These are phyloP conservation scores for Pichia insulana DNA, from an alignment of 805 yeast genomes.

Conservation along the genomic window DNA sequence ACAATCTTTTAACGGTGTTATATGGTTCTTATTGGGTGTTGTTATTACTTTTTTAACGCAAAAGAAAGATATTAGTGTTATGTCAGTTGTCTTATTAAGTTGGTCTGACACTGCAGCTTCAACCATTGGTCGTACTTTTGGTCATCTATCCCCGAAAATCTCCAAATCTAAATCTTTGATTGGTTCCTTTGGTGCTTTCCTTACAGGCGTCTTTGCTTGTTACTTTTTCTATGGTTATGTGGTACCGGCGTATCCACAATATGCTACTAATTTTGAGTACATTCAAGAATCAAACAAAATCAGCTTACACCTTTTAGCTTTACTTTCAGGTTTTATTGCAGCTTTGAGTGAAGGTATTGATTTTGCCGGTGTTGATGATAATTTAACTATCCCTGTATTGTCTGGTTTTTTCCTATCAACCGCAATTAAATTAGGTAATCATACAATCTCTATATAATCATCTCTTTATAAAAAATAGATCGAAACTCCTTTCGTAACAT, in stretches of 20 bases:
- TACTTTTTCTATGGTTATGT: slow-evolving; percentile 64
- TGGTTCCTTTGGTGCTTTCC: slow-evolving; percentile 82
- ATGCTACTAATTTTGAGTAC: slow-evolving; percentile 53
- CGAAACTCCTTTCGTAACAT: no score
- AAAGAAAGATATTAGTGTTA: slow-evolving; percentile 72
- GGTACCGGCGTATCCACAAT: slow-evolving; percentile 51
- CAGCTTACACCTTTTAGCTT: slow-evolving; percentile 42
- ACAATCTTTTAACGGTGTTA: slow-evolving; percentile 67
- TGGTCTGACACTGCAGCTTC: slow-evolving; percentile 99
- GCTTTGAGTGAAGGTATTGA: slow-evolving; percentile 82
- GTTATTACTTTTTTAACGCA: slow-evolving; percentile 58
- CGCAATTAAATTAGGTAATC: slow-evolving; percentile 14
- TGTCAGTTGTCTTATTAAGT: slow-evolving; percentile 72
- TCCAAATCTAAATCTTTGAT: slow-evolving; percentile 75
- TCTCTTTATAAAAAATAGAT: no score
- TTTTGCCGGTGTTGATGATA: slow-evolving; percentile 74
- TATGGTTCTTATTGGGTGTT: slow-evolving; percentile 80
- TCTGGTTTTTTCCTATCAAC: slow-evolving; percentile 53
- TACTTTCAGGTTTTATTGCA: slow-evolving; percentile 71
- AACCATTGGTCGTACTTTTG: slow-evolving; percentile 80
- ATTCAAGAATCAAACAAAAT: slow-evolving; percentile 49
- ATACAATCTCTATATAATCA: background rate
- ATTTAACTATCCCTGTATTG: slow-evolving; percentile 86
- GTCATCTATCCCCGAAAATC: slow-evolving; percentile 73
- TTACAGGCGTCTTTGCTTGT: slow-evolving; percentile 60